phyloP scores from a whole-genome alignment of 768 basidiomycete genomes.

The Suillus brevipes region DNA sequence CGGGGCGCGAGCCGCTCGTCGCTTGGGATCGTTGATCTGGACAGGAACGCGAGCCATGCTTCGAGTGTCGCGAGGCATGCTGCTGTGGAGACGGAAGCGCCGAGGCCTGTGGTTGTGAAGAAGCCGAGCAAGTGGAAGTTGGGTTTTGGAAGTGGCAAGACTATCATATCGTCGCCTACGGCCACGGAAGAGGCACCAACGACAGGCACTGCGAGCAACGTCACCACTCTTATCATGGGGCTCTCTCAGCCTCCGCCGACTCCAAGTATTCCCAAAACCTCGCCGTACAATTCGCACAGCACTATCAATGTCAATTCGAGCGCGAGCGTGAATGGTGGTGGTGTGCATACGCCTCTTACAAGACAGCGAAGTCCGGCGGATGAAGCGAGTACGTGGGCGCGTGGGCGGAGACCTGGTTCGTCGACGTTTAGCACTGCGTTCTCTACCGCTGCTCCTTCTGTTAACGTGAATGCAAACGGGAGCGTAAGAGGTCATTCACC shows the following conservation, averaged over 20 bases:
- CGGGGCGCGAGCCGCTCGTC: constrained; percentile 42
- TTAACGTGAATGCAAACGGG: constrained; percentile 12
- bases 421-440: constrained; percentile 18
- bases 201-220: constrained; percentile 75
- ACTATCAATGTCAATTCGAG: not conserved
- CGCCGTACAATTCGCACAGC: not conserved
- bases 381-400: constrained; percentile 45
- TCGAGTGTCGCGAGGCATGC: constrained; percentile 36
- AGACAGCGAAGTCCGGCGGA: constrained; percentile 41
- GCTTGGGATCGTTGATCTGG: constrained; percentile 26
- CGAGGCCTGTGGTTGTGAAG: constrained; percentile 40
- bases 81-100: constrained; percentile 10
- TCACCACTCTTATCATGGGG: constrained; percentile 74
- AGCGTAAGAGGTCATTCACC: constrained; percentile 6
- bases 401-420: constrained; percentile 44
- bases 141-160: constrained; percentile 69
- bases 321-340: constrained; percentile 9
- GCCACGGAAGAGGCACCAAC: constrained; percentile 32
- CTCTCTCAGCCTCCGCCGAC: constrained; percentile 47
- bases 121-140: constrained; percentile 69
- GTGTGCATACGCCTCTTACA: constrained; percentile 26
- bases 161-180: constrained; percentile 41
- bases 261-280: not conserved
- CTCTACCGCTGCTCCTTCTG: constrained; percentile 21
- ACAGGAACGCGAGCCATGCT: constrained; percentile 23